Evolutionary conservation across 495 filamentous ascomycete species (phyloP).

Genomic region (Podospora pseudoanserina): DNA sequence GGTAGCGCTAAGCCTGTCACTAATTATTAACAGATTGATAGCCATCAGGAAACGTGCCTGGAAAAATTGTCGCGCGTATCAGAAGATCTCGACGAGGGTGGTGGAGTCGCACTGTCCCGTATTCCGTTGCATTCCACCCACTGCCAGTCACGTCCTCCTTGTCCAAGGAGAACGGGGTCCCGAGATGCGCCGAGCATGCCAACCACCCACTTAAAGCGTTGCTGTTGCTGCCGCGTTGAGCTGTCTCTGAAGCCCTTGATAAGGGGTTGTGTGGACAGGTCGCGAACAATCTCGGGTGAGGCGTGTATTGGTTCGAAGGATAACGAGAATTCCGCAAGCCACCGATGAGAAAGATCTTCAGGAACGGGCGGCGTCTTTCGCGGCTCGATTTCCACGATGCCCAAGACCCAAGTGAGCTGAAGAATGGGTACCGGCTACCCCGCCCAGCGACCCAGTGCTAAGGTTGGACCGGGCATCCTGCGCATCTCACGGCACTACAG

Average conservation of each 20-base stretch:
- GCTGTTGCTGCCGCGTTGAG: too few species aligned
- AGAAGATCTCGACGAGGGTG: neutral
- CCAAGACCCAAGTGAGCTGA: neutral
- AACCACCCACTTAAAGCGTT: neutral
- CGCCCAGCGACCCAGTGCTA: constrained; percentile 1
- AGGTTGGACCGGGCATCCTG: constrained; percentile 6
- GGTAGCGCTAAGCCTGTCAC: neutral
- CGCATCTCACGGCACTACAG: neutral
- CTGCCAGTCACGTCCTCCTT: neutral
- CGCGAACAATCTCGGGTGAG: neutral
- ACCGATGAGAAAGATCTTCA: neutral
- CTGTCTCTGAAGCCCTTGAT: neutral
- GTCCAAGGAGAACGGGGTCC: neutral
- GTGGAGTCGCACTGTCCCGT: neutral
- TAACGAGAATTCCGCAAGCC: constrained; percentile 2
- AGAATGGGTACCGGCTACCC: constrained; percentile 2
- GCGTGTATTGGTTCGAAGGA: neutral
- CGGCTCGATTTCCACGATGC: neutral
- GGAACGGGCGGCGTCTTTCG: constrained; percentile 2
- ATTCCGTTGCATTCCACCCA: neutral
- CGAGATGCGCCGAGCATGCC: constrained; percentile 13
- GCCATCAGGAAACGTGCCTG: neutral
- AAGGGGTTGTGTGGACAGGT: neutral
- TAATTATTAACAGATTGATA: constrained; percentile 5
- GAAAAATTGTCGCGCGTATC: neutral